phyloP scores from a whole-genome alignment of 192 early-diverging fungal genomes.

The Allomyces macrogynus region DNA sequence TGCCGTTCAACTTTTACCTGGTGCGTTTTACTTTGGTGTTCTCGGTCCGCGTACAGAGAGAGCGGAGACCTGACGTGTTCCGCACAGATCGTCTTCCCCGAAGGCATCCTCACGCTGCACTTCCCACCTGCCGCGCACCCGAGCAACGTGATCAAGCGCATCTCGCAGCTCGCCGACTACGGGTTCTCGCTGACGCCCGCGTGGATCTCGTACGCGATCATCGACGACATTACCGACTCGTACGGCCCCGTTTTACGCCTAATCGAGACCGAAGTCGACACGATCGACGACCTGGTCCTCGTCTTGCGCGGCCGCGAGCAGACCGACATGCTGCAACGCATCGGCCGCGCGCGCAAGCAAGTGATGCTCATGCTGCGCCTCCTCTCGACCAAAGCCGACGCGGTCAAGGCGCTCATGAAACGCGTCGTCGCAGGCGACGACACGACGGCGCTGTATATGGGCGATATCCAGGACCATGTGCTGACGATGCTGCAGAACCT shows the following conservation, averaged over 20 bases:
- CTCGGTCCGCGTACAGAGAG: conserved; percentile 23
- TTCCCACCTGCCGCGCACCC: conserved; percentile 32
- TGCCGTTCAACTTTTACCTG: conserved; percentile 10
- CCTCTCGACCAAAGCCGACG: conserved; percentile 44
- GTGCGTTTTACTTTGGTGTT: conserved; percentile 4
- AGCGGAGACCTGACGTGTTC: too few species aligned
- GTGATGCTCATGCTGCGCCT: conserved; percentile 47
- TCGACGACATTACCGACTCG: conserved; percentile 61
- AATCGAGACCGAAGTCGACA: conserved; percentile 54
- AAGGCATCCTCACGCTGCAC: conserved; percentile 19
- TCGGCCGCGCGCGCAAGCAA: conserved; percentile 48
- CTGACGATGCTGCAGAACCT: conserved; percentile 45
- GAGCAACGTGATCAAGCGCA: conserved; percentile 42
- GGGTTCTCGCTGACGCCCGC: conserved; percentile 35
- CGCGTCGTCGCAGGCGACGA: conserved; percentile 21
- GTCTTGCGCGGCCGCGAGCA: conserved; percentile 25
- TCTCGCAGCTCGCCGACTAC: conserved; percentile 46
- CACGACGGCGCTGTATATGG: conserved; percentile 26
- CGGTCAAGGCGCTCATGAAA: conserved; percentile 45
- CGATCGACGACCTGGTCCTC: conserved; percentile 57
- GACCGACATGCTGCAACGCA: conserved; percentile 49
- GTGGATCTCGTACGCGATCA: conserved; percentile 43
- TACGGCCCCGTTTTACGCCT: conserved; percentile 40
- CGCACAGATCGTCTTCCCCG: conserved; percentile 11
- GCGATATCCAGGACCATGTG: conserved; percentile 36